phyloP scores from a whole-genome alignment of 805 yeast genomes.

The Yamadazyma takamatsuzukensis region DNA sequence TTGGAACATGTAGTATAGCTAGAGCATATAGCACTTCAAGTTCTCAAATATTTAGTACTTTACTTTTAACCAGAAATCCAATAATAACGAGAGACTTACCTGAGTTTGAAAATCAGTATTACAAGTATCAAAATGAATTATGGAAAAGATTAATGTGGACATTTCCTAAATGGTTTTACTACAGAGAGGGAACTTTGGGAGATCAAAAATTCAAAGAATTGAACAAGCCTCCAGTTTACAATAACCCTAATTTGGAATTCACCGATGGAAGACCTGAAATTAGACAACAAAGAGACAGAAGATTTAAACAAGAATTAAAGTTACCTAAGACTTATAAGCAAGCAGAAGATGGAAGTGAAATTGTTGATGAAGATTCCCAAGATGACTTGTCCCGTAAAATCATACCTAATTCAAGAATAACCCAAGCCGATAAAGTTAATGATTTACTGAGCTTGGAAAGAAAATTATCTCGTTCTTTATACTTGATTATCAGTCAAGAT shows the following conservation, averaged over 20 bases:
- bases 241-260: conserved; percentile 72
- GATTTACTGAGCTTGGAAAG: conserved; percentile 75
- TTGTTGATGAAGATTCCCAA: conserved; percentile 29
- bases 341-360: conserved; percentile 22
- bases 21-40: conserved; percentile 15
- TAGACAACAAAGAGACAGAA: conserved; percentile 84
- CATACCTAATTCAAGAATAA: conserved; percentile 63
- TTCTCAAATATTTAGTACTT: conserved; percentile 38
- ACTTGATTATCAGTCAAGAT: conserved; percentile 57
- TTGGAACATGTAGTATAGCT: conserved; percentile 2
- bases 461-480: conserved; percentile 72
- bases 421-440: conserved; percentile 67
- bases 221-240: conserved; percentile 71
- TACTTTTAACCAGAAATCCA: conserved; percentile 78
- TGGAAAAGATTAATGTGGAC: conserved; percentile 96
- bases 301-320: conserved; percentile 71
- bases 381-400: conserved; percentile 68
- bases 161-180: conserved; percentile 90
- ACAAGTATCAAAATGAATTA: conserved; percentile 78
- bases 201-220: conserved; percentile 75
- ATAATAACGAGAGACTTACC: conserved; percentile 75
- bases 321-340: conserved; percentile 63
- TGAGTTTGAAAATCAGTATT: conserved; percentile 70
- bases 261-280: conserved; percentile 84
- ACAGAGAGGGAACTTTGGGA: conserved; percentile 82